A percentile compares a stretch with the other conserved stretches of the same genome.
These are phyloP conservation scores for Penicillium canariense DNA, from an alignment of 495 filamentous ascomycete species.

Conservation along the genomic window DNA sequence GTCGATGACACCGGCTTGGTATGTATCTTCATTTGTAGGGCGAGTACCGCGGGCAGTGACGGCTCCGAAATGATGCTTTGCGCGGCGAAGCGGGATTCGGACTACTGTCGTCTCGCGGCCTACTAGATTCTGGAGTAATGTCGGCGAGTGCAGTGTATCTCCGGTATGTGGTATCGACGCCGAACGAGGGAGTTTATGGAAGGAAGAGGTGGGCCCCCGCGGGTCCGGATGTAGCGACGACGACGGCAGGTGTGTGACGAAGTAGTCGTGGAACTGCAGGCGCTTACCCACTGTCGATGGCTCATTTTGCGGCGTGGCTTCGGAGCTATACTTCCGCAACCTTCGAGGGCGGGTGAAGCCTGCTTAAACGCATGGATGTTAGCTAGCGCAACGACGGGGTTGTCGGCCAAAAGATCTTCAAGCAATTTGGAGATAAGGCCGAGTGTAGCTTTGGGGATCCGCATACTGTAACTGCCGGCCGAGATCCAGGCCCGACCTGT, in stretches of 20 bases:
- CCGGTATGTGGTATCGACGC: conserved; percentile 77
- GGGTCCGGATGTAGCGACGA: conserved; percentile 92
- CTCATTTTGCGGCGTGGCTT: conserved; percentile 14
- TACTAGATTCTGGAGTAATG: conserved; percentile 54
- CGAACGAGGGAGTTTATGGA: conserved; percentile 79
- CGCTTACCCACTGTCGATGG: conserved; percentile 24
- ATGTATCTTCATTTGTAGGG: conserved; percentile 87
- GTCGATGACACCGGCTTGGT: conserved; percentile 91
- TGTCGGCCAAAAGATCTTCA: conserved; percentile 8
- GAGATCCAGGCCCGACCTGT: conserved; percentile 43
- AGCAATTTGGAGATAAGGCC: conserved; percentile 23
- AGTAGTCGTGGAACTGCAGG: conserved; percentile 88
- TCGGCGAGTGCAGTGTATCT: conserved; percentile 51
- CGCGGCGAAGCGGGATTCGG: conserved; percentile 88
- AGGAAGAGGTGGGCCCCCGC: conserved; percentile 50
- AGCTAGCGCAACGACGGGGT: conserved; percentile 1
- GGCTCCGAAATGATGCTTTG: conserved; percentile 93
- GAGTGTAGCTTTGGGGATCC: neutral
- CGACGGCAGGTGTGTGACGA: conserved; percentile 91
- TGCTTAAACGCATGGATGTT: conserved; percentile 19
- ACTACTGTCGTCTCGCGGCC: conserved; percentile 89
- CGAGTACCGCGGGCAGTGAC: conserved; percentile 75
- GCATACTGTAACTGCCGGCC: conserved; percentile 39
- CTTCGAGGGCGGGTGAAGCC: conserved; percentile 21
- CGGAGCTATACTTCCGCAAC: conserved; percentile 20